phyloP scores from a whole-genome alignment of 1,284 basidiomycete genomes.

The Phlebopus sp. region DNA sequence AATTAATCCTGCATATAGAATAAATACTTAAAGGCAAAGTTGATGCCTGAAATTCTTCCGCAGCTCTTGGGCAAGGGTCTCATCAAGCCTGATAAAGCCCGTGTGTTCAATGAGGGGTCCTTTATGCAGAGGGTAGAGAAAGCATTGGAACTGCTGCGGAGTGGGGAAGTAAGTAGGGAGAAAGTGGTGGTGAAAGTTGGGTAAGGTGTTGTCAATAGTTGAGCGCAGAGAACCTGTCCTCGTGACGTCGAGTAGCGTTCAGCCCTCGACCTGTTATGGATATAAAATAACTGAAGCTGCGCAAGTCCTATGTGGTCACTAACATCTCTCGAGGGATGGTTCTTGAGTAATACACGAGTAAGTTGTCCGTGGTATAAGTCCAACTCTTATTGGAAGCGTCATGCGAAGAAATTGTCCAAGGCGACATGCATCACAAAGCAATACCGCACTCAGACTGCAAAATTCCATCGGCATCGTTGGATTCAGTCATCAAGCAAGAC shows the following conservation, averaged over 20 bases:
- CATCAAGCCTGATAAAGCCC: conserved; percentile 41
- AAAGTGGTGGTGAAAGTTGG: conserved; percentile 44
- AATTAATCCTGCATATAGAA: conserved; percentile 31
- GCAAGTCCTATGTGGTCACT: background rate
- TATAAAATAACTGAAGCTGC: too few species aligned
- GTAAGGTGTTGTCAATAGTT: background rate
- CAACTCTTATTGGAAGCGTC: too few species aligned
- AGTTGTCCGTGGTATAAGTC: too few species aligned
- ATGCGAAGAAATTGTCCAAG: too few species aligned
- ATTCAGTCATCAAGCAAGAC: background rate
- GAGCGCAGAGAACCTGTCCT: too few species aligned
- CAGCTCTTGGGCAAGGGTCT: conserved; percentile 36
- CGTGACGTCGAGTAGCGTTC: too few species aligned
- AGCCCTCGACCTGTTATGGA: too few species aligned
- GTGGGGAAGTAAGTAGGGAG: conserved; percentile 47
- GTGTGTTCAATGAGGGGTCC: conserved; percentile 41
- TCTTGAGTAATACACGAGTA: too few species aligned
- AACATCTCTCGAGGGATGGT: background rate
- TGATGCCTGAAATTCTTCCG: conserved; percentile 47
- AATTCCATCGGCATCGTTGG: background rate
- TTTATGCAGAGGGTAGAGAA: conserved; percentile 39
- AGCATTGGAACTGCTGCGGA: conserved; percentile 43
- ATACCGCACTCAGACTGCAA: conserved; percentile 8
- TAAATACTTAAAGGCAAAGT: conserved; percentile 37
- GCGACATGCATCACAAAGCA: conserved; percentile 1